A percentile compares a stretch with the other conserved stretches of the same genome.
These are phyloP conservation scores for Reutealis trisperma DNA, from an alignment of 345 rosid genomes.

Conservation along the genomic window DNA sequence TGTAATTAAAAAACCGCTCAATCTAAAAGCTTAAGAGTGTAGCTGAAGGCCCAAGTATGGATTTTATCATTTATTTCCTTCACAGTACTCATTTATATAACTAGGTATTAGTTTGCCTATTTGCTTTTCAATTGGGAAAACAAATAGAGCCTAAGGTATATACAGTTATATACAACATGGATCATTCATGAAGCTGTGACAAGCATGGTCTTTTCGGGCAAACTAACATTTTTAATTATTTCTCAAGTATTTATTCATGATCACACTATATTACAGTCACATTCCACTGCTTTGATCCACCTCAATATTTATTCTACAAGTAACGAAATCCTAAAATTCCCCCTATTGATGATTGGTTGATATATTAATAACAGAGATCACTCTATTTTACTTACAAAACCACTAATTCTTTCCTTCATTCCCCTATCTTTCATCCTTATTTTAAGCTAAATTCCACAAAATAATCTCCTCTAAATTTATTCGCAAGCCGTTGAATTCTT, in stretches of 20 bases:
- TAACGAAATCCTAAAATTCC: not conserved
- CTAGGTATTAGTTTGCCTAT: not conserved
- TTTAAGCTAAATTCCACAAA: not conserved
- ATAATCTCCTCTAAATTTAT: not conserved
- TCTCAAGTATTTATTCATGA: not conserved
- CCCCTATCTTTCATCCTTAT: not conserved
- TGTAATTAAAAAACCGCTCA: not conserved
- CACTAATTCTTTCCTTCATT: not conserved
- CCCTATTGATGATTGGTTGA: not conserved
- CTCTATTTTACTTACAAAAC: not conserved
- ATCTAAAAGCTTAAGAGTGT: not conserved
- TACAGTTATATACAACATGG: not conserved
- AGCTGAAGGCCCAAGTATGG: not conserved
- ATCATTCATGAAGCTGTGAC: not conserved
- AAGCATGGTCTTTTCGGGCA: not conserved
- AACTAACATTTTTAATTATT: not conserved
- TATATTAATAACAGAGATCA: not conserved
- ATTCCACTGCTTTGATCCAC: not conserved
- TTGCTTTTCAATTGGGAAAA: not conserved
- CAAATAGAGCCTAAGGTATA: too few relatives aligned
- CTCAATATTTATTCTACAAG: not conserved
- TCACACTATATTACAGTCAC: not conserved
- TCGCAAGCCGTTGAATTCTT: not conserved
- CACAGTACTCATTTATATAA: too few relatives aligned
- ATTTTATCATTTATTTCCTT: not conserved